Evolutionary conservation across 2,329 filamentous ascomycete genomes (phyloP).

Genomic region (Verticillium tricorpus): DNA sequence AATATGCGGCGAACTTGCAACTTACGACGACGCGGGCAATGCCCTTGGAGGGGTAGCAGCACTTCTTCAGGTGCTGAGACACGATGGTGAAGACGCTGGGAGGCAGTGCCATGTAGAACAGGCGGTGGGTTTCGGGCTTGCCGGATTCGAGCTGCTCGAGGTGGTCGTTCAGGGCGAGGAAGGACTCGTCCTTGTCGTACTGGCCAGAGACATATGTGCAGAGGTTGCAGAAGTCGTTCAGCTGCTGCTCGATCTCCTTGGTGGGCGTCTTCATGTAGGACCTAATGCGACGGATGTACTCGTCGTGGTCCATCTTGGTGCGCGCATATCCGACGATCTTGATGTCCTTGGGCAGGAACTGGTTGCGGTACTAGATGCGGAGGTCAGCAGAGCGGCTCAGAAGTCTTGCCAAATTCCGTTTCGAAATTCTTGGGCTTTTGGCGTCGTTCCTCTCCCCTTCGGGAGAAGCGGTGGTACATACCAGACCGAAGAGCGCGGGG

Average conservation of each 20-base stretch:
- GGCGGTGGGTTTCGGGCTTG: conserved; percentile 77
- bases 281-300: conserved; percentile 90
- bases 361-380: conserved; percentile 78
- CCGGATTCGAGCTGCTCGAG: conserved; percentile 80
- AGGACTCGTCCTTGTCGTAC: conserved; percentile 96
- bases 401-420: not conserved
- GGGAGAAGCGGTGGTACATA: conserved; percentile 47
- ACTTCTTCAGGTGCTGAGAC: conserved; percentile 93
- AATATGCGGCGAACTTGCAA: conserved; percentile 10
- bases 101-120: conserved; percentile 99
- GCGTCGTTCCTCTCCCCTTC: not conserved
- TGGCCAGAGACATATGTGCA: conserved; percentile 96
- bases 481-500: conserved; percentile 93
- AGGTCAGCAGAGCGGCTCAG: conserved; percentile 2
- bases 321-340: conserved; percentile 97
- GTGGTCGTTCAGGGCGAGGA: conserved; percentile 79
- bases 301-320: conserved; percentile 98
- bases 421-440: not conserved
- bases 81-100: conserved; percentile 98
- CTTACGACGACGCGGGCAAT: conserved; percentile 91
- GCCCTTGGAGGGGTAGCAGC: conserved; percentile 89
- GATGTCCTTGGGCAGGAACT: conserved; percentile 96
- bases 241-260: conserved; percentile 93
- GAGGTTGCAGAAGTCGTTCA: conserved; percentile 80
- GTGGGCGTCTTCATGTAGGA: conserved; percentile 99